phyloP scores from a whole-genome alignment of 805 yeast genomes.

The Starmerella cellae region DNA sequence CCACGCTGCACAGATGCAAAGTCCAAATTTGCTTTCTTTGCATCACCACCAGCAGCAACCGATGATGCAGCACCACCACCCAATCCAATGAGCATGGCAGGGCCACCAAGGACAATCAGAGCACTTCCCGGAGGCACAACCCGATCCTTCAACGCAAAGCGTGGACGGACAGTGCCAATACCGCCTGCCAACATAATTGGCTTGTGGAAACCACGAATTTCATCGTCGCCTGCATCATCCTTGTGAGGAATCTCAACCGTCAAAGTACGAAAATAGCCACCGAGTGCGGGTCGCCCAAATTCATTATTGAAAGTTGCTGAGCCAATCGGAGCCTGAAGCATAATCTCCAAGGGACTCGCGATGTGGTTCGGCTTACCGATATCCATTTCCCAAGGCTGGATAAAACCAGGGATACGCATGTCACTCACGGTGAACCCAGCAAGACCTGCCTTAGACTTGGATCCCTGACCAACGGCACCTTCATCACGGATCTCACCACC shows the following conservation, averaged over 20 bases:
- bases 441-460: constrained; percentile 91
- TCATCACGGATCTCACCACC: constrained; percentile 99
- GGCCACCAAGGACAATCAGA: constrained; percentile 92
- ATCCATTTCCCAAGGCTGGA: constrained; percentile 90
- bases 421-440: constrained; percentile 89
- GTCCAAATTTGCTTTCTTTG: constrained; percentile 68
- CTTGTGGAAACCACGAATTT: constrained; percentile 91
- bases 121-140: constrained; percentile 85
- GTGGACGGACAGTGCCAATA: constrained; percentile 91
- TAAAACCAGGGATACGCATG: constrained; percentile 66
- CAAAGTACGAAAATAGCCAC: constrained; percentile 91
- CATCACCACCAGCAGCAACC: constrained; percentile 77
- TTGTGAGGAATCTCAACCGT: constrained; percentile 60
- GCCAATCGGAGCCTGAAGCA: constrained; percentile 95
- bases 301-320: constrained; percentile 97
- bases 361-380: constrained; percentile 88
- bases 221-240: constrained; percentile 37
- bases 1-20: constrained; percentile 99
- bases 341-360: constrained; percentile 83
- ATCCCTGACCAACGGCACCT: constrained; percentile 98
- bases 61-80: constrained; percentile 99
- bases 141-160: constrained; percentile 72
- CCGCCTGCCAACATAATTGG: constrained; percentile 99
- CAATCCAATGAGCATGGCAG: constrained; percentile 91
- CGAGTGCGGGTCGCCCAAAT: constrained; percentile 95